Evolutionary conservation across 352 stramenopile genomes (phyloP).

Genomic region (Thraustochytrium striatum): DNA sequence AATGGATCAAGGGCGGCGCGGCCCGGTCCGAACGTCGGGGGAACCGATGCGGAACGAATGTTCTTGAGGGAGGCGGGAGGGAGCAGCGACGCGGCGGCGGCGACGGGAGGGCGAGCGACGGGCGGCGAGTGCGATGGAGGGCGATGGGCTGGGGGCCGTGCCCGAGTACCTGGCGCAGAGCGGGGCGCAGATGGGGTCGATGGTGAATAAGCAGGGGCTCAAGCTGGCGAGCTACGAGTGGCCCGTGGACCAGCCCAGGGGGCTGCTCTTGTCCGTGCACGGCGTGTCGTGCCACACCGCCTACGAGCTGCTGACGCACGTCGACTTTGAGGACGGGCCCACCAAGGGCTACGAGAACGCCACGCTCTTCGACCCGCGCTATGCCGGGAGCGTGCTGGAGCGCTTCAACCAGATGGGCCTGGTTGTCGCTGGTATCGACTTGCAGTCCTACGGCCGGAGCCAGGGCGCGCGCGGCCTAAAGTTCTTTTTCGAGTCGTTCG

Average conservation of each 20-base stretch:
- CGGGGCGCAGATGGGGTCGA: background rate
- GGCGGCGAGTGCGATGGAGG: too few species aligned
- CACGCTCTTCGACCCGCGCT: background rate
- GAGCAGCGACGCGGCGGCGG: too few species aligned
- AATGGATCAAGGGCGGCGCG: too few species aligned
- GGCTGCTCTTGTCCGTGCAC: background rate
- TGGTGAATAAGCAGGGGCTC: constrained; percentile 40
- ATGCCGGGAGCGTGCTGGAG: constrained; percentile 24
- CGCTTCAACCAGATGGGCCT: background rate
- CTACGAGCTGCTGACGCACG: constrained; percentile 24
- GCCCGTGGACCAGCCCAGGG: background rate
- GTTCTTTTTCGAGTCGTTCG: constrained; percentile 14
- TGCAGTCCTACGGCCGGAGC: constrained; percentile 30
- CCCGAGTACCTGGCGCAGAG: background rate
- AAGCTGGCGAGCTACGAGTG: constrained; percentile 25
- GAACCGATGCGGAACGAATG: too few species aligned
- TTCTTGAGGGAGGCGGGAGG: too few species aligned
- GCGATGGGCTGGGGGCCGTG: background rate
- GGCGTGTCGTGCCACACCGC: constrained; percentile 23
- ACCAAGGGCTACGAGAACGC: constrained; percentile 10
- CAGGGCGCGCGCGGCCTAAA: constrained; percentile 13
- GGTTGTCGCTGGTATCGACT: constrained; percentile 11
- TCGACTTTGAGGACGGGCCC: background rate
- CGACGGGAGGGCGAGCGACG: too few species aligned
- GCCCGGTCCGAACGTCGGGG: too few species aligned